phyloP scores from a whole-genome alignment of 257 asterid genomes.

The Gentiana straminea region DNA sequence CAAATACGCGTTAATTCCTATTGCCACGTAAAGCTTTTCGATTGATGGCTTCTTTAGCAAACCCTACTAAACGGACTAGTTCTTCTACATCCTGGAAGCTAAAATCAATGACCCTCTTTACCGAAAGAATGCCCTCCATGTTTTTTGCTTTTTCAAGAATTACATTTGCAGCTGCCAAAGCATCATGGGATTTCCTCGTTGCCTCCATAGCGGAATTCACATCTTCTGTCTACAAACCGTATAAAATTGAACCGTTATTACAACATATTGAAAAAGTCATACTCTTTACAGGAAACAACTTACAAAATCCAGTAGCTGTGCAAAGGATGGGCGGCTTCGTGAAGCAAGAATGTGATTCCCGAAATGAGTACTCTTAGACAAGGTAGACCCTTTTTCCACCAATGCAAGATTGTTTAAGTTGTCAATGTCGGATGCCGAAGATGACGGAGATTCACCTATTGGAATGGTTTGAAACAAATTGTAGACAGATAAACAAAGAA shows the following conservation, averaged over 20 bases:
- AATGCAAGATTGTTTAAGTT: slow-evolving; percentile 62
- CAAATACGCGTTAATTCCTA: slow-evolving; percentile 28
- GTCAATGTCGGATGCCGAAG: slow-evolving; percentile 90
- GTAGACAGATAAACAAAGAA: slow-evolving; percentile 7
- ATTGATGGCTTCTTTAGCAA: slow-evolving; percentile 51
- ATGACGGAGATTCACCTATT: slow-evolving; percentile 91
- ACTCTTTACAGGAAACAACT: slow-evolving; percentile 21
- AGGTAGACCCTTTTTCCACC: slow-evolving; percentile 41
- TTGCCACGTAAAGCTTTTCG: slow-evolving; percentile 34
- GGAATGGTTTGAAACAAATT: slow-evolving; percentile 18
- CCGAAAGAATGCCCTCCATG: slow-evolving; percentile 42
- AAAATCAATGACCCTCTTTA: slow-evolving; percentile 65
- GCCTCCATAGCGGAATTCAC: slow-evolving; percentile 87
- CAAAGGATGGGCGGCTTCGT: slow-evolving; percentile 46
- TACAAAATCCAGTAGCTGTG: slow-evolving; percentile 81
- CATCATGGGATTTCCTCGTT: slow-evolving; percentile 46
- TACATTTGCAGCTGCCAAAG: slow-evolving; percentile 51
- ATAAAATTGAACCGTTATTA: not conserved
- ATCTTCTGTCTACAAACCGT: slow-evolving; percentile 54
- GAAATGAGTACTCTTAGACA: slow-evolving; percentile 42
- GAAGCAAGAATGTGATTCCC: slow-evolving; percentile 45
- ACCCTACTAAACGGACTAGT: slow-evolving; percentile 44
- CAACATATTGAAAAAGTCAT: not conserved
- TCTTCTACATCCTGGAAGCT: slow-evolving; percentile 73
- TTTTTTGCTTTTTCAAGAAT: slow-evolving; percentile 39